Percentiles rank a stretch among this genome's conserved stretches.
These are phyloP conservation scores for Gossypium laxum DNA, from an alignment of 441 rosid genomes.

Conservation along the genomic window DNA sequence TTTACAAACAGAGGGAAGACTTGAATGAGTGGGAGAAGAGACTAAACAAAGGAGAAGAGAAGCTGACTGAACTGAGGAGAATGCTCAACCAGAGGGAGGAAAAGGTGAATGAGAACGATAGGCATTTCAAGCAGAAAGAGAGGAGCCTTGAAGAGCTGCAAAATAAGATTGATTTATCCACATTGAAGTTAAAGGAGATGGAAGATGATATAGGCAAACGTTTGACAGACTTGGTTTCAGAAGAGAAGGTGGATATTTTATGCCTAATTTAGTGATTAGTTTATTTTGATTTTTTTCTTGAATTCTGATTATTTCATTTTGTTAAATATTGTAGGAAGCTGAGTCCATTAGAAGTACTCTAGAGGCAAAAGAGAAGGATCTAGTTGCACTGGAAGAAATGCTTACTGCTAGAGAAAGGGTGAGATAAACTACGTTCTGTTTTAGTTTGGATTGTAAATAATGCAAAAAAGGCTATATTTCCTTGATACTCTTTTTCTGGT, in stretches of 20 bases:
- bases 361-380: slow-evolving; percentile 46
- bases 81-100: slow-evolving; percentile 45
- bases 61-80: slow-evolving; percentile 40
- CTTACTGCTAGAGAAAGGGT: slow-evolving; percentile 60
- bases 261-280: slow-evolving; percentile 6
- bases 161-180: slow-evolving; percentile 37
- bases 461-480: background rate
- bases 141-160: slow-evolving; percentile 45
- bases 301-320: slow-evolving; percentile 13
- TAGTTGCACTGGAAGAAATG: slow-evolving; percentile 49
- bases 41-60: slow-evolving; percentile 40
- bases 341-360: slow-evolving; percentile 32
- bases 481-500: background rate
- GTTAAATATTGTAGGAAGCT: slow-evolving; percentile 34
- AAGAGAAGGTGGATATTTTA: slow-evolving; percentile 47
- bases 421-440: slow-evolving; percentile 21
- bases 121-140: slow-evolving; percentile 38
- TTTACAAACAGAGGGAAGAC: slow-evolving; percentile 65
- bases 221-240: slow-evolving; percentile 41
- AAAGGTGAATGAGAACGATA: slow-evolving; percentile 41
- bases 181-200: slow-evolving; percentile 42
- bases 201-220: slow-evolving; percentile 37
- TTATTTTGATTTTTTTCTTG: background rate
- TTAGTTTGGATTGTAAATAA: background rate
- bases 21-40: slow-evolving; percentile 64